Evolutionary conservation across 495 filamentous ascomycete species (phyloP).

Genomic region (Elasticomyces elasticus): DNA sequence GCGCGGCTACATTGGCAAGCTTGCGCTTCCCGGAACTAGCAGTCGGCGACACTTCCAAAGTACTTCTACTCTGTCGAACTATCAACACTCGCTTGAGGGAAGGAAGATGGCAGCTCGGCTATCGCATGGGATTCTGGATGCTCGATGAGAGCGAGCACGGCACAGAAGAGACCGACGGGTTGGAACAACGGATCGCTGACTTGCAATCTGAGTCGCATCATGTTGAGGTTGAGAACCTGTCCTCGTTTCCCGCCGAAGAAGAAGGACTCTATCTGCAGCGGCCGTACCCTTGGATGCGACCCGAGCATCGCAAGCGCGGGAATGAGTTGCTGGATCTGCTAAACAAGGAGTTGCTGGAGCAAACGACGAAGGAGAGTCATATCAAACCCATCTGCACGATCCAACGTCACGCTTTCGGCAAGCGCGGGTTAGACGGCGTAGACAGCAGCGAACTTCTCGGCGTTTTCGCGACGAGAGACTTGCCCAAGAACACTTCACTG

Average conservation of each 20-base stretch:
- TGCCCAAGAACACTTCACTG: not conserved
- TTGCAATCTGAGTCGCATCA: not conserved
- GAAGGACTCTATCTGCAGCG: constrained; percentile 7
- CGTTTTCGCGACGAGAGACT: constrained; percentile 9
- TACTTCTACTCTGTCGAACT: constrained; percentile 1
- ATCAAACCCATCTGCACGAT: not conserved
- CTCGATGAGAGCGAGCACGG: constrained; percentile 2
- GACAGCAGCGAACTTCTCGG: constrained; percentile 11
- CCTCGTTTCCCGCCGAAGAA: not conserved
- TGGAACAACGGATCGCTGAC: not conserved
- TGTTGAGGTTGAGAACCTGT: constrained; percentile 1
- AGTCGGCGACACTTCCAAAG: constrained; percentile 20
- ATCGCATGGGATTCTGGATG: constrained; percentile 21
- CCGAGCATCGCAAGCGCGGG: not conserved
- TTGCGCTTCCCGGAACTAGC: constrained; percentile 23
- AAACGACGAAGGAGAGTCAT: not conserved
- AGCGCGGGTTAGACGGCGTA: not conserved
- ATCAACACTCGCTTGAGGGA: not conserved
- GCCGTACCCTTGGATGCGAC: constrained; percentile 16
- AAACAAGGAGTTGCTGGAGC: constrained; percentile 11
- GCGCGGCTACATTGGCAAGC: constrained; percentile 1
- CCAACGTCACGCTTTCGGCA: constrained; percentile 11
- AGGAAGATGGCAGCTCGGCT: constrained; percentile 7
- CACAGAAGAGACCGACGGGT: not conserved
- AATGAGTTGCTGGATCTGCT: constrained; percentile 2